These are phyloP conservation scores for Drosera capensis DNA, from an alignment of 148 eudicot species.

Conservation along the genomic window DNA sequence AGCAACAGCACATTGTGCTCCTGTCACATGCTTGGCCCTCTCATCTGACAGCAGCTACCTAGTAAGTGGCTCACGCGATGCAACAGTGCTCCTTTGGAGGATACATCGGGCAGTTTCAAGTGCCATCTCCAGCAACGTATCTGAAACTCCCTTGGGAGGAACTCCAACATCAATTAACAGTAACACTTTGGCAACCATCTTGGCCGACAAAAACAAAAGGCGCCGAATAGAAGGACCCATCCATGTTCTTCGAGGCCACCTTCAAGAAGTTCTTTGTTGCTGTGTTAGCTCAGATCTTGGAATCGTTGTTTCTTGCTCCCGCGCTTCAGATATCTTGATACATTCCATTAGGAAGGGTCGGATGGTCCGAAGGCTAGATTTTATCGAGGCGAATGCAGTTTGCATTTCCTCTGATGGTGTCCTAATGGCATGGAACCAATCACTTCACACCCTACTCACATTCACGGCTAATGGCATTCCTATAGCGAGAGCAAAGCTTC, in stretches of 20 bases:
- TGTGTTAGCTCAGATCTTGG: conserved; percentile 86
- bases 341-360: conserved; percentile 80
- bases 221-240: conserved; percentile 83
- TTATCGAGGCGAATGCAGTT: conserved; percentile 58
- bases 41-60: conserved; percentile 77
- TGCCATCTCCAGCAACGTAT: conserved; percentile 23
- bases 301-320: conserved; percentile 73
- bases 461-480: conserved; percentile 64
- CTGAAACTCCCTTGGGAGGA: conserved; percentile 36
- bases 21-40: conserved; percentile 84
- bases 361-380: conserved; percentile 60
- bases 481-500: conserved; percentile 50
- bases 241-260: conserved; percentile 85
- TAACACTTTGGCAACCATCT: conserved; percentile 24
- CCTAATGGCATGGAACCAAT: conserved; percentile 68
- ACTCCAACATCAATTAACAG: conserved; percentile 39
- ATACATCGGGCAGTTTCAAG: conserved; percentile 35
- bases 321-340: conserved; percentile 56
- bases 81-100: conserved; percentile 79
- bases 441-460: conserved; percentile 43
- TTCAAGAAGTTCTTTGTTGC: conserved; percentile 67
- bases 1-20: conserved; percentile 89
- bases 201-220: conserved; percentile 43
- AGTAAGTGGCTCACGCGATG: conserved; percentile 82
- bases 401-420: conserved; percentile 71